These are phyloP conservation scores for Toxoplasma gondii DNA, from an alignment of 169 alveolate species.

Conservation along the genomic window DNA sequence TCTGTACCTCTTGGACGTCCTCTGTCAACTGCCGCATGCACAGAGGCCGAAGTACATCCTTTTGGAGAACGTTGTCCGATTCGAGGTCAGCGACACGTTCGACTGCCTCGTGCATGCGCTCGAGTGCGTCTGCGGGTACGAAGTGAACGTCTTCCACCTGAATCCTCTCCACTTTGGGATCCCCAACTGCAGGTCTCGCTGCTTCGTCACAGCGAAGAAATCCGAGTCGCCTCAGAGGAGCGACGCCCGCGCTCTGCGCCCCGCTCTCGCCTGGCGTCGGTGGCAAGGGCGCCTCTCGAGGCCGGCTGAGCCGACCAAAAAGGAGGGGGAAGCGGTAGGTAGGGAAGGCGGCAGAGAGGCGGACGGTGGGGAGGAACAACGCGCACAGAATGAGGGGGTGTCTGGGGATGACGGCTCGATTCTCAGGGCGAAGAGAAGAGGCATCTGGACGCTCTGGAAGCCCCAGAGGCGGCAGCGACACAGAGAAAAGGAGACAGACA, in stretches of 20 bases:
- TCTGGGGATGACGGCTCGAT: no score
- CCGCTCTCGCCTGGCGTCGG: not conserved
- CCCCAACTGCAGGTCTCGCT: constrained; percentile 49
- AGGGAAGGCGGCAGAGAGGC: not conserved
- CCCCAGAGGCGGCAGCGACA: not conserved
- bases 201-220: constrained; percentile 42
- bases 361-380: no score
- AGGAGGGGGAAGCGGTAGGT: not conserved
- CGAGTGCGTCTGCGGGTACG: not conserved
- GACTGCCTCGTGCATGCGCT: constrained; percentile 35
- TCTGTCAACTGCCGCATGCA: not conserved
- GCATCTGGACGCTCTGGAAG: not conserved
- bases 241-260: not conserved
- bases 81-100: constrained; percentile 42
- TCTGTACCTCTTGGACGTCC: constrained; percentile 27
- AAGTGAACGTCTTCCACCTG: constrained; percentile 8
- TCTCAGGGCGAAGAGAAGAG: no score
- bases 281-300: not conserved
- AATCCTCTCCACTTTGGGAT: constrained; percentile 52
- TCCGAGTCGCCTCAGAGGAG: not conserved
- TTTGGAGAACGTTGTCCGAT: constrained; percentile 40
- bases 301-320: not conserved
- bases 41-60: constrained; percentile 25
- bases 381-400: no score
- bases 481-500: not conserved